phyloP scores from a whole-genome alignment of 192 early-diverging fungal genomes.

The Thamnidium elegans region DNA sequence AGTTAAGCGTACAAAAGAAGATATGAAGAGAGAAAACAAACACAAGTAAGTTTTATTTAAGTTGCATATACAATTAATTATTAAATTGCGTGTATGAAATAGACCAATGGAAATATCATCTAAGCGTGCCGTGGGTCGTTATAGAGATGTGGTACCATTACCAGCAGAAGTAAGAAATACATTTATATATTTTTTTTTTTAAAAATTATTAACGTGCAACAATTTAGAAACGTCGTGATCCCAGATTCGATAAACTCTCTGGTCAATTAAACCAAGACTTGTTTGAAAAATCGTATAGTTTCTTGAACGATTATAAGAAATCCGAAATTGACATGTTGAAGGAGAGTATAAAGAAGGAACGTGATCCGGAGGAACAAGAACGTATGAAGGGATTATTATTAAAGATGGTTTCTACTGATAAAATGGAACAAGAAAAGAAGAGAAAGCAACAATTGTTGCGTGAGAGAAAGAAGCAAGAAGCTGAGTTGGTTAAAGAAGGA shows the following conservation, averaged over 20 bases:
- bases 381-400: conserved; percentile 59
- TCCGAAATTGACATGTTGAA: conserved; percentile 71
- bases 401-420: conserved; percentile 48
- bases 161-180: conserved; percentile 44
- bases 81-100: conserved; percentile 19
- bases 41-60: conserved; percentile 35
- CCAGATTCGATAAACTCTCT: conserved; percentile 86
- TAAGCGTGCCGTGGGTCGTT: conserved; percentile 72
- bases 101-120: conserved; percentile 78
- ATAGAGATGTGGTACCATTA: conserved; percentile 65
- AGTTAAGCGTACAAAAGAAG: conserved; percentile 39
- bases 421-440: conserved; percentile 18
- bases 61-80: conserved; percentile 18
- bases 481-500: conserved; percentile 76
- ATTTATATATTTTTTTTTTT: not conserved
- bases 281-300: conserved; percentile 89
- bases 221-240: conserved; percentile 80
- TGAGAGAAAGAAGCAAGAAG: conserved; percentile 79
- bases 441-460: conserved; percentile 61
- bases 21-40: conserved; percentile 35
- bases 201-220: not conserved
- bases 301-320: conserved; percentile 77
- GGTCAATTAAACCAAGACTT: conserved; percentile 90
- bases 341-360: conserved; percentile 62
- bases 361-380: conserved; percentile 56